phyloP scores from a whole-genome alignment of 2,329 filamentous ascomycete genomes.

The Cladosporium sp. region DNA sequence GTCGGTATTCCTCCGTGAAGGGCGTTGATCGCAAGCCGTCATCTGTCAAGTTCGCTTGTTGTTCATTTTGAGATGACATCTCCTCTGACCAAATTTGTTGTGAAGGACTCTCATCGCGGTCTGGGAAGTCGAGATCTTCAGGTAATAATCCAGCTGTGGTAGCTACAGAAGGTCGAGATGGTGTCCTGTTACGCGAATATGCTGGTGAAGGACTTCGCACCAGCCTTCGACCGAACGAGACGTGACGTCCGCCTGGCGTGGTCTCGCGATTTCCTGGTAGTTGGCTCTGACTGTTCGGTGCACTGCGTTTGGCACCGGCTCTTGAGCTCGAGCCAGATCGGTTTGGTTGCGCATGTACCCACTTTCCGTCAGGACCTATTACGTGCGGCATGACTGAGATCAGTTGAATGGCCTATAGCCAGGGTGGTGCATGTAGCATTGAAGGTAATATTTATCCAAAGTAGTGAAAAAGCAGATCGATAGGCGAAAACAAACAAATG shows the following conservation, averaged over 20 bases:
- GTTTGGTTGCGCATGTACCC: background rate
- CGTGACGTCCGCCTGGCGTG: background rate
- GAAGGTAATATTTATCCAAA: too few species aligned
- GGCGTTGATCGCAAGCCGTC: background rate
- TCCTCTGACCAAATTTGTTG: background rate
- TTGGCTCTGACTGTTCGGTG: too few species aligned
- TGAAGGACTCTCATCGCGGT: background rate
- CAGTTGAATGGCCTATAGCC: background rate
- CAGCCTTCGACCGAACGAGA: background rate
- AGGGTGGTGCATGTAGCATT: background rate
- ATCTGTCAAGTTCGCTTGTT: background rate
- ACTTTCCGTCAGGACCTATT: background rate
- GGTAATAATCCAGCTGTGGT: background rate
- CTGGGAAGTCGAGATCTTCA: background rate
- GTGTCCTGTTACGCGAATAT: constrained; percentile 1
- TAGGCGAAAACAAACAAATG: background rate
- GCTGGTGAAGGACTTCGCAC: constrained; percentile 2
- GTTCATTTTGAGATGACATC: background rate
- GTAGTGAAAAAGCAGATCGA: background rate
- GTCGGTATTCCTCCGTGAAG: background rate
- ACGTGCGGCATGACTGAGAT: background rate
- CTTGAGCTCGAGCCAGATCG: background rate
- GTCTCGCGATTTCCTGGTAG: background rate
- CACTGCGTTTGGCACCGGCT: background rate
- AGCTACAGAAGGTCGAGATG: background rate